Conservation (phyloP, 139 green algal species). For the Deuterostichococcus epilithicus region DNA sequence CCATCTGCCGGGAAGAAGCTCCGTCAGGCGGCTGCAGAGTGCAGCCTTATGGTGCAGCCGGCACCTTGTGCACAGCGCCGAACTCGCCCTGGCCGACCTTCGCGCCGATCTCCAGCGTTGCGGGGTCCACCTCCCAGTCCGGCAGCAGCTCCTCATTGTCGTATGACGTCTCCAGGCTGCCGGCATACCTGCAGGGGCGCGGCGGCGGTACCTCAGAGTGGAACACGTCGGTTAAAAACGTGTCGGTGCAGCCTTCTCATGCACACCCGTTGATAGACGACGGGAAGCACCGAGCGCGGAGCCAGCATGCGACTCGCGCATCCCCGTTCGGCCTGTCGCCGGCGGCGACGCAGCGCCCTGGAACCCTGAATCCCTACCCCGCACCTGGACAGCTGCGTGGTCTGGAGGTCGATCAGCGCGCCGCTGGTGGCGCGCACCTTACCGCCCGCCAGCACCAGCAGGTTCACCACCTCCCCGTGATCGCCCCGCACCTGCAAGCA, state of each 20-base stretch:
- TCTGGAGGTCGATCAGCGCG: constrained; percentile 2
- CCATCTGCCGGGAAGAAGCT: no score
- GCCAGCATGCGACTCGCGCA: no score
- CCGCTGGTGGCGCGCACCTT: constrained; percentile 34
- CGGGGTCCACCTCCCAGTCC: constrained; percentile 83
- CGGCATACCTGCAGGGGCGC: background rate
- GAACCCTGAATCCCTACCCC: no score
- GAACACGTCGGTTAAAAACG: no score
- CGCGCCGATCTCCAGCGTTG: constrained; percentile 62
- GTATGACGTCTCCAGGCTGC: background rate
- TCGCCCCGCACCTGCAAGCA: constrained; percentile 63
- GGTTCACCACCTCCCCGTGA: constrained; percentile 67
- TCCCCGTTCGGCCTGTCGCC: no score
- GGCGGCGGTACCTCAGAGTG: background rate
- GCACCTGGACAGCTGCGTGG: background rate
- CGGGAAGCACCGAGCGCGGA: no score
- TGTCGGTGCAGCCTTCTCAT: no score
- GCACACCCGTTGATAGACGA: no score
- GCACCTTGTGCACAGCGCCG: constrained; percentile 76
- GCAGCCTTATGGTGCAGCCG: no score
- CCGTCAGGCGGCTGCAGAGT: no score
- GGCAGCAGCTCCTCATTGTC: constrained; percentile 45
- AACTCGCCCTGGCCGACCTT: constrained; percentile 82
- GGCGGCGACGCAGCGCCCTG: no score
- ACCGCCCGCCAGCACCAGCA: constrained; percentile 57